A percentile compares a stretch with the other conserved stretches of the same genome.
These are phyloP conservation scores for Hortaea werneckii DNA, from an alignment of 2,329 filamentous ascomycete genomes.

Conservation along the genomic window DNA sequence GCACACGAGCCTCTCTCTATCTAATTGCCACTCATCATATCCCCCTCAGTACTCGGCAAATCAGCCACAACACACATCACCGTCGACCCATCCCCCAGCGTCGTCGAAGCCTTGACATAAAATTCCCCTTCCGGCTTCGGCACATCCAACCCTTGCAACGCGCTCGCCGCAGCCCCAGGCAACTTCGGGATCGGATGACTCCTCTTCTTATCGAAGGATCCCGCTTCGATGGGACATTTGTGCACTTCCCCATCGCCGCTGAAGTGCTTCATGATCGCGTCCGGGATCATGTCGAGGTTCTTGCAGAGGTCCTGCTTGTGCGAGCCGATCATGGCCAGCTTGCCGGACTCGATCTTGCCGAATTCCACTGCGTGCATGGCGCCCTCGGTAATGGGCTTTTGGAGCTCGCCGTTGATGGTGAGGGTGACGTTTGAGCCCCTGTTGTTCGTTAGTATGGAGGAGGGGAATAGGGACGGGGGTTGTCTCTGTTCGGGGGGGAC, in stretches of 20 bases:
- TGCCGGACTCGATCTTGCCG: not conserved
- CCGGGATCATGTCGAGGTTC: not conserved
- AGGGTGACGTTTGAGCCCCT: not conserved
- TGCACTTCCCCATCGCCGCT: not conserved
- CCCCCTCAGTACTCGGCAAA: not conserved
- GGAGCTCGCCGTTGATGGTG: not conserved
- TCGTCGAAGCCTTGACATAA: not conserved
- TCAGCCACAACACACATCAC: not conserved
- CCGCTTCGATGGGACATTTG: not conserved
- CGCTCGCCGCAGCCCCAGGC: not conserved
- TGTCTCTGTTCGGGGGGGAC: not conserved
- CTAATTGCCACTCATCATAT: not conserved
- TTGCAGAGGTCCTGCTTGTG: not conserved
- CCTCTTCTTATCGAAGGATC: not conserved
- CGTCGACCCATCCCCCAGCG: not conserved
- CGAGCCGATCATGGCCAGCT: not conserved
- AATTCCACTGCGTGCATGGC: not conserved
- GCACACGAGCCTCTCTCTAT: too few species aligned
- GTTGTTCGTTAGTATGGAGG: not conserved
- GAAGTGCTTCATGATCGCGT: not conserved
- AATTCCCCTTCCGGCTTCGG: not conserved
- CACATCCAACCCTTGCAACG: not conserved
- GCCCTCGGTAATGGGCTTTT: not conserved
- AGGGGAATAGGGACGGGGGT: too few species aligned
- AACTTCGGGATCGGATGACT: not conserved